Conservation (phyloP, 768 basidiomycete genomes). For the Dentipellis sp. region DNA sequence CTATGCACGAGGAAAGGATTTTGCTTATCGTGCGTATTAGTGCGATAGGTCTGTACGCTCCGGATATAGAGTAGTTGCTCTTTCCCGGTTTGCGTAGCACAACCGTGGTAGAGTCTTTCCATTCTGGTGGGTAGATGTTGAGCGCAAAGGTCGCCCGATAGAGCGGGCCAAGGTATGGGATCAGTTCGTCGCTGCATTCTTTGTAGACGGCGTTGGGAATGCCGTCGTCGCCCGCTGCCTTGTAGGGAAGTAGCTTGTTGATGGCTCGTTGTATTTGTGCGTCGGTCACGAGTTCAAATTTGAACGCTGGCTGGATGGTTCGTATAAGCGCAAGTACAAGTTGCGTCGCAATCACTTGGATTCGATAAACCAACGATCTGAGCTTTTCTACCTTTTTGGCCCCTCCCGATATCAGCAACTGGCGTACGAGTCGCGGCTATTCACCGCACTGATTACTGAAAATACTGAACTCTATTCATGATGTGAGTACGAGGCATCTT, state of each 20-base stretch:
- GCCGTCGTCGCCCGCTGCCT: neutral
- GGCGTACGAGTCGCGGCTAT: no score
- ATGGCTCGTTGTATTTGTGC: neutral
- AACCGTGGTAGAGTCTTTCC: conserved; percentile 20
- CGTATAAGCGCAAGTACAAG: no score
- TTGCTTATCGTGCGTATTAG: conserved; percentile 26
- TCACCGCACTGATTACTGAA: no score
- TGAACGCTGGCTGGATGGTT: no score
- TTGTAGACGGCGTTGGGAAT: neutral
- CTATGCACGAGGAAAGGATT: conserved; percentile 16
- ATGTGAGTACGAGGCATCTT: no score
- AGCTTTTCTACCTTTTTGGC: no score
- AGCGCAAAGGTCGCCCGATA: neutral
- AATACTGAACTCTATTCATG: no score
- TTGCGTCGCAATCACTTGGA: no score
- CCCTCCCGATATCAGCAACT: no score
- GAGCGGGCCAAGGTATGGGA: neutral
- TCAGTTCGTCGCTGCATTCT: neutral
- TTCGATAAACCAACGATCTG: no score
- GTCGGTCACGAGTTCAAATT: no score
- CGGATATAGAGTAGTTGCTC: conserved; percentile 23
- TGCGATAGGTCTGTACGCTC: conserved; percentile 29
- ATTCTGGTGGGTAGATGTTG: conserved; percentile 6
- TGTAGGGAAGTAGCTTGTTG: neutral
- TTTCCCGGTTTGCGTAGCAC: conserved; percentile 28